These are phyloP conservation scores for Hirschioporus abietinus DNA, from an alignment of 768 basidiomycete genomes.

Conservation along the genomic window DNA sequence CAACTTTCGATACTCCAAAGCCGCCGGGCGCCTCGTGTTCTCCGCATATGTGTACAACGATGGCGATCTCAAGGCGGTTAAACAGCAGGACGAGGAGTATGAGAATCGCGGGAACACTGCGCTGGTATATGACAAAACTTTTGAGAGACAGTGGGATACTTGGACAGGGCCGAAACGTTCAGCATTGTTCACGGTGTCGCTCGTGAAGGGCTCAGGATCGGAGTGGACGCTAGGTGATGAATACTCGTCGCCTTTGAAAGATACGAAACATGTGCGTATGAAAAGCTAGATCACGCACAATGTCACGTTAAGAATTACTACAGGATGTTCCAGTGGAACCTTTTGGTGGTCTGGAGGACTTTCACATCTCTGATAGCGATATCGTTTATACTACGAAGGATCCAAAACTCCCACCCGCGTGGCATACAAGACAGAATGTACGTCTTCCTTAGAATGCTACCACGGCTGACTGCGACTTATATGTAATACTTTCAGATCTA, in stretches of 20 bases:
- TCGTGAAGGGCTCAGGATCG: slow-evolving; percentile 41
- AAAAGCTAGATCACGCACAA: background rate
- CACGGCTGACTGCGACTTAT: background rate
- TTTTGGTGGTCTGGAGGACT: slow-evolving; percentile 81
- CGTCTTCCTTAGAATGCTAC: slow-evolving; percentile 1
- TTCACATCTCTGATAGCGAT: slow-evolving; percentile 61
- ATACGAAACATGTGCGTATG: slow-evolving; percentile 60
- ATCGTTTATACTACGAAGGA: slow-evolving; percentile 88
- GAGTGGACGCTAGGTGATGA: slow-evolving; percentile 50
- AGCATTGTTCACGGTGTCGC: slow-evolving; percentile 64
- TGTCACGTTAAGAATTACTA: background rate
- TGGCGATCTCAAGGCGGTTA: slow-evolving; percentile 62
- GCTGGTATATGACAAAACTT: slow-evolving; percentile 61
- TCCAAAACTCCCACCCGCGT: slow-evolving; percentile 65
- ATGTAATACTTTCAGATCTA: slow-evolving; percentile 47
- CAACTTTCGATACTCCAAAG: slow-evolving; percentile 63
- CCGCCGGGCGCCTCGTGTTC: slow-evolving; percentile 69
- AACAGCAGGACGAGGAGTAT: slow-evolving; percentile 65
- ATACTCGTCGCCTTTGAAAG: slow-evolving; percentile 57
- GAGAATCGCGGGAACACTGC: slow-evolving; percentile 70
- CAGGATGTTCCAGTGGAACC: slow-evolving; percentile 77
- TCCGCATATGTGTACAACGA: slow-evolving; percentile 79
- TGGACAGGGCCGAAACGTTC: slow-evolving; percentile 71
- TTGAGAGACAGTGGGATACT: slow-evolving; percentile 71
- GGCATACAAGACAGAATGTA: slow-evolving; percentile 89